Evolutionary conservation across 2,329 filamentous ascomycete genomes (phyloP), one percentile per base, ranked within the genome.

Genomic region (Trichoderma semiorbis): DNA sequence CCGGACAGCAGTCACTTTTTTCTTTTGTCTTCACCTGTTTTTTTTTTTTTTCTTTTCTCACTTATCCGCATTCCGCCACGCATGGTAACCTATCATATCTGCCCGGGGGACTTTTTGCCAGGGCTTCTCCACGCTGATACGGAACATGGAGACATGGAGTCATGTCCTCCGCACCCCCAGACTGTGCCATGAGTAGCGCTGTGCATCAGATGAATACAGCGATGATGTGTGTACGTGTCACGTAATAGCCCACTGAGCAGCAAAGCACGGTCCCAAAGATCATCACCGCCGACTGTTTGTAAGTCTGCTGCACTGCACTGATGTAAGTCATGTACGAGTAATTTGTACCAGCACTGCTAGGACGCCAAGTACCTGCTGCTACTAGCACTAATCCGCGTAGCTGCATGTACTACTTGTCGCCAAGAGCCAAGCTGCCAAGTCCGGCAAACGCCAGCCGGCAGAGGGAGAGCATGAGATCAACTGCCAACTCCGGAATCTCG

Each of bases 401-500:
- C 34, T 26, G 64, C 50, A 58, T 57, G 64, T 28, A 67, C 34
- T 43, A 34, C 24, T n/a, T 67, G 64, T 28, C 55, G 65, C 65
- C 65, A 61, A 53, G 36, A 69, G 47, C 43, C 50, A 55, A 67
- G 62, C 32, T 34, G 67, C 39, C 57, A 61, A 61, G 55, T 28
- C 47, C 55, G 67, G 57, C n/a, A 69, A 50, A 26, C 11, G n/a
- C 30, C 1, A 26, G 55, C 55, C 66, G 55, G n/a, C 39, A 61
- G 32, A 68, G 18, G 2, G 5, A 24, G 34, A 58, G 39, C 67
- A 69, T 69, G 57, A 69, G 67, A 69, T 69, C 67, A 69, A 69
- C 39, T 69, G 57, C 67, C 67, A 69, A 69, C 67, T 62, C 67
- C 24, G 67, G 67, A 47, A 32, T 26, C 14, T 47, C 26, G 26